Evolutionary conservation across 2,329 filamentous ascomycete genomes (phyloP).

Genomic region (Magnaporthiopsis incrustans): DNA sequence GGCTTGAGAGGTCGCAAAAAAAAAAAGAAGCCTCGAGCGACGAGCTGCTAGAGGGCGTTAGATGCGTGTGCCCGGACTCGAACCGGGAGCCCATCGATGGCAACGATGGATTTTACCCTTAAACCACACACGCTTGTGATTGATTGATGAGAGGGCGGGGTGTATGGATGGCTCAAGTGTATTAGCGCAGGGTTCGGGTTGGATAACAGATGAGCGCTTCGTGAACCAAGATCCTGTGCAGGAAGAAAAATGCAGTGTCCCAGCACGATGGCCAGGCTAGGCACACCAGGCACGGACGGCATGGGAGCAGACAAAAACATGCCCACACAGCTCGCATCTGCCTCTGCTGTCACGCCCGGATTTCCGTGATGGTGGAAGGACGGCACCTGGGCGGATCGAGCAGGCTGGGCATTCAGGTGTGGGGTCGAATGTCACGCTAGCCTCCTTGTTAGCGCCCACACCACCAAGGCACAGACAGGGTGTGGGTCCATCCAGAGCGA

Average conservation of each 20-base stretch:
- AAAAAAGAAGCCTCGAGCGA: no score
- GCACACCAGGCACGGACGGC: no score
- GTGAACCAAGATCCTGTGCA: background rate
- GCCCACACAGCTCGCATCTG: background rate
- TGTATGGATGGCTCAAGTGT: background rate
- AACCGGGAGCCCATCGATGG: slow-evolving; percentile 5
- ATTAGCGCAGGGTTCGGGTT: background rate
- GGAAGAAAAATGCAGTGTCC: no score
- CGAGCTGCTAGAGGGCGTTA: no score
- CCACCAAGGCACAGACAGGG: background rate
- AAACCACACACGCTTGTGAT: slow-evolving; percentile 5
- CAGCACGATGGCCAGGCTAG: no score
- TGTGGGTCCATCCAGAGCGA: background rate
- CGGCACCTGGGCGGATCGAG: no score
- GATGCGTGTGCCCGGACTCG: slow-evolving; percentile 3
- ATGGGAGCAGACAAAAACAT: no score
- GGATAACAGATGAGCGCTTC: background rate
- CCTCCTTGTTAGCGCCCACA: background rate
- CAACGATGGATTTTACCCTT: slow-evolving; percentile 7
- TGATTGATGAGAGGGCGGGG: background rate
- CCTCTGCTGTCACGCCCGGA: no score
- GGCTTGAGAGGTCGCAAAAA: no score
- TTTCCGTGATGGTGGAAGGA: no score
- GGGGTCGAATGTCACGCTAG: background rate
- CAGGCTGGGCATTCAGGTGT: background rate